A percentile compares a stretch with the other conserved stretches of the same genome.
These are phyloP conservation scores for Macrophomina pseudophaseolina DNA, from an alignment of 2,329 filamentous ascomycete species.

Conservation along the genomic window DNA sequence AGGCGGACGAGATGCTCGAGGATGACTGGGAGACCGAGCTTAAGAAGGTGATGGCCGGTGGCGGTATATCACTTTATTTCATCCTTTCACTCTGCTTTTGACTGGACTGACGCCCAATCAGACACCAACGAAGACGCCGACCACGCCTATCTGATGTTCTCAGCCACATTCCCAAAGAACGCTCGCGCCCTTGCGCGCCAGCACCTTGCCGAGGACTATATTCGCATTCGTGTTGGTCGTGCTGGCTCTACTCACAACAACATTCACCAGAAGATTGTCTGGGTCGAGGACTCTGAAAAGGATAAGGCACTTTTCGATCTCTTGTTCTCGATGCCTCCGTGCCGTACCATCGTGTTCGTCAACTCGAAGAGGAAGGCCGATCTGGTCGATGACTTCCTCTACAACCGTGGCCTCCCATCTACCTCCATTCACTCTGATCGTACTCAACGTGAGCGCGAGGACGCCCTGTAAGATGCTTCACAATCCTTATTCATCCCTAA, in stretches of 20 bases:
- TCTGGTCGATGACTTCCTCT: constrained; percentile 84
- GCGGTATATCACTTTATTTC: constrained; percentile 59
- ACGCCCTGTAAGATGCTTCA: constrained; percentile 68
- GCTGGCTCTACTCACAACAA: constrained; percentile 82
- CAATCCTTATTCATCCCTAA: background rate
- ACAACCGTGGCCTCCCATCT: constrained; percentile 76
- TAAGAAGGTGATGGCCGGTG: constrained; percentile 75
- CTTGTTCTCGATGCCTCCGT: constrained; percentile 70
- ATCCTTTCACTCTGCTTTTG: background rate
- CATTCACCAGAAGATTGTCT: constrained; percentile 77
- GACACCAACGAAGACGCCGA: constrained; percentile 78
- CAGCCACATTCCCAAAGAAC: constrained; percentile 86
- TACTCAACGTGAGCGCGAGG: constrained; percentile 89
- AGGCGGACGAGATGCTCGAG: constrained; percentile 91
- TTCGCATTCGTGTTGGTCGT: constrained; percentile 85
- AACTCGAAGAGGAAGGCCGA: constrained; percentile 82
- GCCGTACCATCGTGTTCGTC: constrained; percentile 87
- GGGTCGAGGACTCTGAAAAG: constrained; percentile 70
- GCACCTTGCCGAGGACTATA: constrained; percentile 74
- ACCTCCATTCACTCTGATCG: constrained; percentile 89
- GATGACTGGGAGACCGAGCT: constrained; percentile 80
- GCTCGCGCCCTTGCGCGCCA: constrained; percentile 77
- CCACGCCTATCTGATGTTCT: constrained; percentile 81
- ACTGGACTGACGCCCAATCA: constrained; percentile 33
- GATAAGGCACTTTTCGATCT: constrained; percentile 73